Conservation (phyloP, 2,329 filamentous ascomycete species). For the Pseudopyrenochaeta lycopersici region DNA sequence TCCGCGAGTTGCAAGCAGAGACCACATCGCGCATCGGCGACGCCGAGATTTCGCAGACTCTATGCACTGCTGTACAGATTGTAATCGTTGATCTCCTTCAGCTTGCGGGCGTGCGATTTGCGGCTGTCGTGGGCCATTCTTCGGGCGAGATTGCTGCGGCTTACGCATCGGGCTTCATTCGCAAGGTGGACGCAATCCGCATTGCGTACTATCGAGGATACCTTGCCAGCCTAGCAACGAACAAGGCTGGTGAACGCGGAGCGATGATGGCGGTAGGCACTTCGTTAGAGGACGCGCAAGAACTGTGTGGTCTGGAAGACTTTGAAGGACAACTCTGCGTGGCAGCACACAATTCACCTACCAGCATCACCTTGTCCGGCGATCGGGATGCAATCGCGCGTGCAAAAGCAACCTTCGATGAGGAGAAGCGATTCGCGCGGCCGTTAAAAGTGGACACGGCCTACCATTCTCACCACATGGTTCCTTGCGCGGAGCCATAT, state of each 20-base stretch:
- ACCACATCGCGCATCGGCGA: slow-evolving; percentile 6
- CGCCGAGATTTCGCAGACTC: slow-evolving; percentile 36
- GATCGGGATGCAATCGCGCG: slow-evolving; percentile 51
- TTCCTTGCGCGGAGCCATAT: slow-evolving; percentile 16
- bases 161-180: slow-evolving; percentile 40
- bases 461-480: slow-evolving; percentile 59
- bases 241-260: no score
- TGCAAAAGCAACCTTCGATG: slow-evolving; percentile 40
- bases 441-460: slow-evolving; percentile 54
- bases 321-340: slow-evolving; percentile 26
- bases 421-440: slow-evolving; percentile 50
- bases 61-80: slow-evolving; percentile 50
- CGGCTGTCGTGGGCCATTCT: slow-evolving; percentile 52
- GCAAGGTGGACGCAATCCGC: slow-evolving; percentile 18
- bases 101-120: slow-evolving; percentile 31
- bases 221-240: neutral
- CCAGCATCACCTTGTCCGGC: slow-evolving; percentile 56
- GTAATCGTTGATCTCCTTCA: slow-evolving; percentile 39
- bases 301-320: neutral
- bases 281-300: neutral
- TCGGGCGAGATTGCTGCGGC: slow-evolving; percentile 53
- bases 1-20: slow-evolving; percentile 7
- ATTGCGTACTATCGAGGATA: slow-evolving; percentile 30
- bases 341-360: slow-evolving; percentile 38
- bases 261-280: slow-evolving; percentile 44